Percentiles rank a stretch among this genome's conserved stretches.
These are phyloP conservation scores for Cryptosporidium viatorum DNA, from an alignment of 169 alveolate genomes.

Conservation along the genomic window DNA sequence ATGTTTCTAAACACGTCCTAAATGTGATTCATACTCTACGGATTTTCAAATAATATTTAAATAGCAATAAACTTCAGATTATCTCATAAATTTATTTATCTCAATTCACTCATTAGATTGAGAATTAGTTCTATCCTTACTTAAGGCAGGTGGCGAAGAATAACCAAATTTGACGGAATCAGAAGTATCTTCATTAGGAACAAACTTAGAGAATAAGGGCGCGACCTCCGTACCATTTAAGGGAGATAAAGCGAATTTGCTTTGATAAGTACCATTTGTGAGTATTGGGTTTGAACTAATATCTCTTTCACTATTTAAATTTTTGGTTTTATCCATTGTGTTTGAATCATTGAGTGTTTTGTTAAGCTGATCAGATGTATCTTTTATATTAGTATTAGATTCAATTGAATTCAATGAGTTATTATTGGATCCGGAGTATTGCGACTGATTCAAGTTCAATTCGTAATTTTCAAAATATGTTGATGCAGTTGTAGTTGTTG, in stretches of 20 bases:
- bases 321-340: neutral
- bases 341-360: neutral
- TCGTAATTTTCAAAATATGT: neutral
- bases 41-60: neutral
- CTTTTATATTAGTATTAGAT: neutral
- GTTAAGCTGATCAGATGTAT: neutral
- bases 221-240: conserved; percentile 44
- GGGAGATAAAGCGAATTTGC: conserved; percentile 1
- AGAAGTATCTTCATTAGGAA: conserved; percentile 27
- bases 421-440: neutral
- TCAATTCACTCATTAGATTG: conserved; percentile 7
- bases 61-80: neutral
- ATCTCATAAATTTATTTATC: neutral
- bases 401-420: neutral
- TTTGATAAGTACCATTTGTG: neutral
- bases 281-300: neutral
- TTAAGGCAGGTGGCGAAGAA: conserved; percentile 36
- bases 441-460: neutral
- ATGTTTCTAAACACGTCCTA: conserved; percentile 22
- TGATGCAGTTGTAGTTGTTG: conserved; percentile 5
- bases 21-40: neutral
- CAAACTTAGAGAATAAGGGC: conserved; percentile 55
- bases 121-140: neutral
- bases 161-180: conserved; percentile 49
- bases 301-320: neutral